Percentiles rank a stretch among this genome's conserved stretches.
These are phyloP conservation scores for Thraustotheca clavata DNA, from an alignment of 352 stramenopile species.

Conservation along the genomic window DNA sequence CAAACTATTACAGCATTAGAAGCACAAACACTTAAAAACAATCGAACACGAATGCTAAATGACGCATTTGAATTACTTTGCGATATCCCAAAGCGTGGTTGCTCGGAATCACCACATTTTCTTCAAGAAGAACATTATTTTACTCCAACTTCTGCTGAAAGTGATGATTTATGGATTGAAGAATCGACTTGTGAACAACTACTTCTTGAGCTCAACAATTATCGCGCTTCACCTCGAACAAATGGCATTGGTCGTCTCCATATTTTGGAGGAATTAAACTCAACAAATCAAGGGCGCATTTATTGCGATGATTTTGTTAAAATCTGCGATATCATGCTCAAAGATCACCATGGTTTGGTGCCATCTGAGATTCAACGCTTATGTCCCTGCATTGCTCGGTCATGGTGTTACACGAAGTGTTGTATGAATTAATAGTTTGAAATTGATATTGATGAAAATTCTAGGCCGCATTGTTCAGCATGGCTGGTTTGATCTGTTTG, in stretches of 20 bases:
- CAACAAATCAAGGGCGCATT: slow-evolving; percentile 17
- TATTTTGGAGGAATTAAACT: slow-evolving; percentile 26
- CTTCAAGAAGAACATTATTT: no score
- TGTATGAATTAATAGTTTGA: no score
- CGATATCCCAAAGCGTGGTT: background rate
- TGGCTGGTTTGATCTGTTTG: slow-evolving; percentile 15
- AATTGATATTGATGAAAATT: no score
- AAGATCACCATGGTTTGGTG: background rate
- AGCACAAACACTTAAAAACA: slow-evolving; percentile 26
- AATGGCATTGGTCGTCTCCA: slow-evolving; percentile 22
- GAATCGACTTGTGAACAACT: slow-evolving; percentile 43
- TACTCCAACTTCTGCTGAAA: no score
- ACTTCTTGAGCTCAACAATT: slow-evolving; percentile 25
- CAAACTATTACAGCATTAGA: slow-evolving; percentile 26
- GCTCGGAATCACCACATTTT: no score
- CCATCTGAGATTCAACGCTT: background rate
- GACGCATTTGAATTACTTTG: slow-evolving; percentile 35
- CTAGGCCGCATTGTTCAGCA: slow-evolving; percentile 29
- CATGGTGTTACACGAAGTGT: no score
- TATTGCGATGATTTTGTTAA: slow-evolving; percentile 19
- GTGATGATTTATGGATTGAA: no score
- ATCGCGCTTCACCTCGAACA: slow-evolving; percentile 19
- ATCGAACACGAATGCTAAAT: slow-evolving; percentile 29
- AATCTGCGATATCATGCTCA: slow-evolving; percentile 12
- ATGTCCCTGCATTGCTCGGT: background rate